A percentile compares a stretch with the other conserved stretches of the same genome.
Evolutionary conservation across 768 basidiomycete species (phyloP).

Genomic region (Rhizopogon roseolus): DNA sequence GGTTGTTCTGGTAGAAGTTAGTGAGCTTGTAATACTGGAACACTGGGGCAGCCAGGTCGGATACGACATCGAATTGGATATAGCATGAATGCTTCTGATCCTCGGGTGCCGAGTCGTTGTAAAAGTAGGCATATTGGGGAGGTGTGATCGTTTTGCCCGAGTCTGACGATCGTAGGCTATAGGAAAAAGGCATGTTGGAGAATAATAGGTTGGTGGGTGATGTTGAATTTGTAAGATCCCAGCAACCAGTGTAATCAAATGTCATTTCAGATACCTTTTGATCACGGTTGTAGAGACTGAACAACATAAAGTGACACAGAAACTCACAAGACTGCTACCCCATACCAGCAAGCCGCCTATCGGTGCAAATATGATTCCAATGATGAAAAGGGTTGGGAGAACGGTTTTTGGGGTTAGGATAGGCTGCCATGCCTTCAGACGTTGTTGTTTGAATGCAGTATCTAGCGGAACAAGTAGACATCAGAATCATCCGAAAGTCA

Average conservation of each 20-base stretch:
- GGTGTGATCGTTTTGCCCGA: conserved; percentile 38
- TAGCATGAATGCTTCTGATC: conserved; percentile 57
- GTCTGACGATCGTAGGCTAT: conserved; percentile 56
- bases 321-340: conserved; percentile 67
- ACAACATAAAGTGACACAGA: conserved; percentile 9
- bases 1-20: conserved; percentile 98
- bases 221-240: conserved; percentile 43
- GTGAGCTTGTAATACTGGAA: conserved; percentile 96
- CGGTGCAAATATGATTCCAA: conserved; percentile 92
- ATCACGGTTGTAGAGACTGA: neutral
- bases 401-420: conserved; percentile 98
- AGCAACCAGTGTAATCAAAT: conserved; percentile 93
- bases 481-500: conserved; percentile 11
- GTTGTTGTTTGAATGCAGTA: conserved; percentile 98
- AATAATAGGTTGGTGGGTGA: conserved; percentile 35
- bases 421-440: conserved; percentile 99
- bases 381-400: conserved; percentile 91
- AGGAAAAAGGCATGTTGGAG: conserved; percentile 58
- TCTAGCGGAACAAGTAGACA: conserved; percentile 40
- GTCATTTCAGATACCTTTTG: conserved; percentile 85
- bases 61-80: conserved; percentile 80
- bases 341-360: conserved; percentile 94
- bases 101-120: conserved; percentile 39
- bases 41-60: conserved; percentile 66
- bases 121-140: conserved; percentile 75